Percentiles rank a stretch among this genome's conserved stretches.
These are phyloP conservation scores for Geosmithia morbida DNA, from an alignment of 2,329 filamentous ascomycete genomes.

Conservation along the genomic window DNA sequence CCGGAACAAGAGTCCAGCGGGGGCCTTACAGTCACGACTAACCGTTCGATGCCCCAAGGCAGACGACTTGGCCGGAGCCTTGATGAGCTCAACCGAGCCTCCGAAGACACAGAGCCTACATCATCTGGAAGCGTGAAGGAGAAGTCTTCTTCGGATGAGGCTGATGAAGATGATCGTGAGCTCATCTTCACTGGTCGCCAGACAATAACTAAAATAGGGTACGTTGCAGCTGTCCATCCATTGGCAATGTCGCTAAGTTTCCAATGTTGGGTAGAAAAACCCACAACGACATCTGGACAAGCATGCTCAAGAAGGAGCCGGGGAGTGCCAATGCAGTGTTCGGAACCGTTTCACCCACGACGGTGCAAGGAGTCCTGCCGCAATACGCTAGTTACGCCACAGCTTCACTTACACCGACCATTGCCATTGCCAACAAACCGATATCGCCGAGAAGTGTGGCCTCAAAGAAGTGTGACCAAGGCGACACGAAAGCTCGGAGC, in stretches of 20 bases:
- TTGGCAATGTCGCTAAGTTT: background rate
- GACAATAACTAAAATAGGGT: constrained; percentile 14
- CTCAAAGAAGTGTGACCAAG: constrained; percentile 11
- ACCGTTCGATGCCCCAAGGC: background rate
- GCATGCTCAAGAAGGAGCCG: constrained; percentile 35
- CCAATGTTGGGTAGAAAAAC: constrained; percentile 15
- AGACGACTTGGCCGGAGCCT: constrained; percentile 11
- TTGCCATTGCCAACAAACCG: constrained; percentile 25
- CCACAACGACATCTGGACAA: constrained; percentile 30
- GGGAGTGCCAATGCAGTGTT: constrained; percentile 29
- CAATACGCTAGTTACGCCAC: constrained; percentile 37
- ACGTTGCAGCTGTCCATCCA: constrained; percentile 7
- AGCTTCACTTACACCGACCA: constrained; percentile 30
- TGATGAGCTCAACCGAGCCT: constrained; percentile 12
- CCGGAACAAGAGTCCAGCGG: constrained; percentile 5
- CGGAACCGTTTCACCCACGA: constrained; percentile 35
- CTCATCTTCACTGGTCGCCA: constrained; percentile 23
- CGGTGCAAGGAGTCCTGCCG: constrained; percentile 37
- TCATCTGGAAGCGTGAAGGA: constrained; percentile 6
- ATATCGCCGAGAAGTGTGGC: constrained; percentile 14
- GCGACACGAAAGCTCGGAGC: constrained; percentile 7
- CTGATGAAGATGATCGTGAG: constrained; percentile 16
- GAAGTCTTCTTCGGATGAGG: constrained; percentile 13
- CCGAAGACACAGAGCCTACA: constrained; percentile 3
- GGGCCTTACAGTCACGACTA: constrained; percentile 2